Conservation (phyloP, 2,329 filamentous ascomycete species). For the Meredithiella fracta region DNA sequence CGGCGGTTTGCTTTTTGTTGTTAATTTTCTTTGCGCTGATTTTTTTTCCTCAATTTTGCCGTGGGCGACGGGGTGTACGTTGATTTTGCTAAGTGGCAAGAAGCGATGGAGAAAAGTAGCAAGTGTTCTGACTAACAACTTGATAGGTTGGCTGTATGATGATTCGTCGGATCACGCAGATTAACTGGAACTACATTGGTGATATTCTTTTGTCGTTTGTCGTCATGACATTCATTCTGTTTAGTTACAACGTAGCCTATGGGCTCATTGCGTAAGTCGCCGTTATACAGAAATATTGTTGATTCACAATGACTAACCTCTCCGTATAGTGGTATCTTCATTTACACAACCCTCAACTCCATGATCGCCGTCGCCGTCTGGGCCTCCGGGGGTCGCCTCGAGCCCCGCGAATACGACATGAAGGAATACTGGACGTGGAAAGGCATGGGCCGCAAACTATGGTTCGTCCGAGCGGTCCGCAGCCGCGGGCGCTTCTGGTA, state of each 20-base stretch:
- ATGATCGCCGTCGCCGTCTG: constrained; percentile 30
- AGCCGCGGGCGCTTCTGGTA: constrained; percentile 12
- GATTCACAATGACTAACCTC: too few relatives aligned
- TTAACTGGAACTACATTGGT: constrained; percentile 64
- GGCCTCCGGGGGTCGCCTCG: constrained; percentile 26
- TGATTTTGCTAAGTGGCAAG: constrained; percentile 47
- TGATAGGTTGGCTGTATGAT: constrained; percentile 55
- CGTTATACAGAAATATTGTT: not conserved
- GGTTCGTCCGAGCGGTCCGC: constrained; percentile 27
- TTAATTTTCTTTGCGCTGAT: constrained; percentile 81
- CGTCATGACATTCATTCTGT: constrained; percentile 59
- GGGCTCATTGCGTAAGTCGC: constrained; percentile 54
- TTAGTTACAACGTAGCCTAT: constrained; percentile 64
- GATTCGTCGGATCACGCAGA: constrained; percentile 56
- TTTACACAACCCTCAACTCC: constrained; percentile 33
- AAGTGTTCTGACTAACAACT: not conserved
- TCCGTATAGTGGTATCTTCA: constrained; percentile 32
- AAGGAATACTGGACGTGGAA: constrained; percentile 42
- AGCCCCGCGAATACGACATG: constrained; percentile 35
- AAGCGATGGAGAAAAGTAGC: not conserved
- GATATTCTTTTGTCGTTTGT: constrained; percentile 62
- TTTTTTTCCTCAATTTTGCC: constrained; percentile 76
- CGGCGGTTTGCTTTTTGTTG: constrained; percentile 72
- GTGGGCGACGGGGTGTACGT: constrained; percentile 65
- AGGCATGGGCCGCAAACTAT: constrained; percentile 30